phyloP scores from a whole-genome alignment of 306 rosid genomes.

The Acacia confusa region DNA sequence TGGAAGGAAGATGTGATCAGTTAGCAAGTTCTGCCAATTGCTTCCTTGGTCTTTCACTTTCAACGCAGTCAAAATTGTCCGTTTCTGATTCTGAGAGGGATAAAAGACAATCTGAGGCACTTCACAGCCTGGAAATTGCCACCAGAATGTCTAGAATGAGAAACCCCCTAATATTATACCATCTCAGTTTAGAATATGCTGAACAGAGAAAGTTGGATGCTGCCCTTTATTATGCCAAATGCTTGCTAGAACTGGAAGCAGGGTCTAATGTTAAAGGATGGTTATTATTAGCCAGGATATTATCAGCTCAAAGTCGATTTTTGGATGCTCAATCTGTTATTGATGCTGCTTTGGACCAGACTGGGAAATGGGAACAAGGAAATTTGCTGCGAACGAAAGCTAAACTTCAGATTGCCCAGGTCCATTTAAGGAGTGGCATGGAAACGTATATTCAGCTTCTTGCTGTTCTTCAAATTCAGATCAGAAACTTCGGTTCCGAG shows the following conservation, averaged over 20 bases:
- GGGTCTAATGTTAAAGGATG: slow-evolving; percentile 71
- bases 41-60: slow-evolving; percentile 72
- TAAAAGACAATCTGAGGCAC: slow-evolving; percentile 67
- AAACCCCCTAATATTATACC: slow-evolving; percentile 60
- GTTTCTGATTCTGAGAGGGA: slow-evolving; percentile 66
- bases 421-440: slow-evolving; percentile 63
- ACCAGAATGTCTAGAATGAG: slow-evolving; percentile 54
- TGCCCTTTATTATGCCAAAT: slow-evolving; percentile 66
- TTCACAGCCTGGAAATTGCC: slow-evolving; percentile 61
- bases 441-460: slow-evolving; percentile 76
- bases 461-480: slow-evolving; percentile 85
- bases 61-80: slow-evolving; percentile 61
- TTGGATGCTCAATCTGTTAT: slow-evolving; percentile 71
- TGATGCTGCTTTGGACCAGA: slow-evolving; percentile 86
- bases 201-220: slow-evolving; percentile 76
- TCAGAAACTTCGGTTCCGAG: slow-evolving; percentile 57
- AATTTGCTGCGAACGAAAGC: slow-evolving; percentile 84
- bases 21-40: slow-evolving; percentile 52
- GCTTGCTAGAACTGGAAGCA: slow-evolving; percentile 63
- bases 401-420: slow-evolving; percentile 78
- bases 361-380: slow-evolving; percentile 94
- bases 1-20: slow-evolving; percentile 61
- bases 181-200: slow-evolving; percentile 79
- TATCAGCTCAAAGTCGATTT: slow-evolving; percentile 69
- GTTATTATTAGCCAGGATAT: slow-evolving; percentile 70